phyloP scores from a whole-genome alignment of 2,329 filamentous ascomycete species.

The Exophiala spinifera region DNA sequence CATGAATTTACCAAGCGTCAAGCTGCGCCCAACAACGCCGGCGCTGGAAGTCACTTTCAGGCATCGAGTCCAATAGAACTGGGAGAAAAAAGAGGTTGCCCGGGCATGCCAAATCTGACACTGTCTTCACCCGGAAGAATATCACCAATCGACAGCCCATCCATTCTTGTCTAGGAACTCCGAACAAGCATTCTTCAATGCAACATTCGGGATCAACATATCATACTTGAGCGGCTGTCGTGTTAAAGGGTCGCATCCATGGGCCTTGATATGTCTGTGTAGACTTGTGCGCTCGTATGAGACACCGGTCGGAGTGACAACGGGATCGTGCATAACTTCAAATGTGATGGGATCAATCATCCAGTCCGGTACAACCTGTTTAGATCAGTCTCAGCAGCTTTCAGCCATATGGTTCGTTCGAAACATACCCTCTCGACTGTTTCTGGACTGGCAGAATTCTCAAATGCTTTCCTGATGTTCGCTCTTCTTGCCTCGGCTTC shows the following conservation, averaged over 20 bases:
- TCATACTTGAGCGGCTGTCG: conserved; percentile 65
- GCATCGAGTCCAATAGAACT: no score
- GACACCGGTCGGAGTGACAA: conserved; percentile 69
- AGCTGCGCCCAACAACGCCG: no score
- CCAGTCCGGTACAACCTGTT: conserved; percentile 47
- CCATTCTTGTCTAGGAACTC: conserved; percentile 84
- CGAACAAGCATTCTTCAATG: conserved; percentile 74
- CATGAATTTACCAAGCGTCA: no score
- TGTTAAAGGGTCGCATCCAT: conserved; percentile 77
- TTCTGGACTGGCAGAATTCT: conserved; percentile 40
- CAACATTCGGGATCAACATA: conserved; percentile 79
- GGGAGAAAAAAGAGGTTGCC: no score
- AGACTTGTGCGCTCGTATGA: conserved; percentile 87
- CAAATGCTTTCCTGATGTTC: conserved; percentile 45
- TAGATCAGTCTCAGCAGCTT: conserved; percentile 1
- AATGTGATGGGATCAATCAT: conserved; percentile 50
- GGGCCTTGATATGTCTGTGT: conserved; percentile 76
- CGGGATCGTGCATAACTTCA: conserved; percentile 52
- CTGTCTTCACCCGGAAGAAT: neutral
- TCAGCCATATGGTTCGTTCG: neutral
- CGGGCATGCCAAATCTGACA: no score
- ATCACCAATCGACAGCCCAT: conserved; percentile 86
- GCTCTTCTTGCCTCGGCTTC: conserved; percentile 48
- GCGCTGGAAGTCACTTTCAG: neutral
- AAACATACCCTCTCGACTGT: conserved; percentile 42